Evolutionary conservation across 1,284 basidiomycete genomes (phyloP), one percentile per base, ranked within the genome.

Genomic region (Fomes fomentarius): DNA sequence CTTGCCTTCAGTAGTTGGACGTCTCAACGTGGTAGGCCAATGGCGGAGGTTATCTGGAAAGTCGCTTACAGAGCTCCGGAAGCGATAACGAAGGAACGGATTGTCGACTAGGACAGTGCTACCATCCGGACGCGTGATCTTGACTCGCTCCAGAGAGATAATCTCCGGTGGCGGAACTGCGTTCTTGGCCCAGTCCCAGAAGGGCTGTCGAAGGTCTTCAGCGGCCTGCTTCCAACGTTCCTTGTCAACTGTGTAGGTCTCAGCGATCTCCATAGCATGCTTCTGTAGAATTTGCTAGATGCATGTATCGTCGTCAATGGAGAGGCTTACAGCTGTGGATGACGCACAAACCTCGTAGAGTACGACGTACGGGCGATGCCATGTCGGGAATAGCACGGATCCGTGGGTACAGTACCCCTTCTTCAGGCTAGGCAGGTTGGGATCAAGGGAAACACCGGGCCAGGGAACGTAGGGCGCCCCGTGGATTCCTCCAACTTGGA

Each of bases 121-220:
- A 10, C 78, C 79, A 42, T 74, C 62, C 9, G 74, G 70, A 8
- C 66, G 65, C 41, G 69, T 70, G 57, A 81, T 78, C 1, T 62
- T 64, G 34, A 81, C 73, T 14, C 66, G 59, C 35, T 67, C 62
- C 33, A 69, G 51, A 1, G 68, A 67, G 47, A 78, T 77, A 38
- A 80, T 74, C 55, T 77, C 68, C 5, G 70, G 65, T 2, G 80
- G 79, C 21, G 76, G 78, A 8, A 77, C 62, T 1, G 71, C 44
- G 37, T 76, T 76, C 4, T 42, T 55, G 1, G 80, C 79, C 80
- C 80, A 82, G 59, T 82, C 80, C 79, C 79, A 81, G 64, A 73
- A 81, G 0, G 79, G 79, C 42, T 73, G 69, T 26, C 79, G 74
- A 24, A 82, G 66, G 21, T 72, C 56, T 17, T 52, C 44, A 2